Percentiles rank a stretch among this genome's conserved stretches.
Evolutionary conservation across 1,284 basidiomycete species (phyloP).

Genomic region (Pterulicium gracile): DNA sequence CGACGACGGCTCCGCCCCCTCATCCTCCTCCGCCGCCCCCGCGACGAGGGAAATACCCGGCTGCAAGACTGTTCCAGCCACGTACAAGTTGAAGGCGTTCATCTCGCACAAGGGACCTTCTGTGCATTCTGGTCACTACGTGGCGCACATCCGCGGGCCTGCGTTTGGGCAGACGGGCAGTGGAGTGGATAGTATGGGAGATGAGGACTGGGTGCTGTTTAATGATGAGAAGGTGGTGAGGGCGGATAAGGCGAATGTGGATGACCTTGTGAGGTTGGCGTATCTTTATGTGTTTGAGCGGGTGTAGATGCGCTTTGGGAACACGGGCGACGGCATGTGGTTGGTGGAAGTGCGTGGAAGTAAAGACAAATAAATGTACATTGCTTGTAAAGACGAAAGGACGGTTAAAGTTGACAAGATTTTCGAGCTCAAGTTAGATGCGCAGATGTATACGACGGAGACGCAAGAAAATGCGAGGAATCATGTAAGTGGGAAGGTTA

Average conservation of each 20-base stretch:
- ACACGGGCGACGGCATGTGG: too few relatives aligned
- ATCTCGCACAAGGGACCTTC: constrained; percentile 96
- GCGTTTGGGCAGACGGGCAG: background rate
- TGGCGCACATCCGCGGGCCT: constrained; percentile 59
- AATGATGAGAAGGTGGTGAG: constrained; percentile 95
- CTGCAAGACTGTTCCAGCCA: constrained; percentile 57
- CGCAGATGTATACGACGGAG: too few relatives aligned
- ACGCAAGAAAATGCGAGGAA: too few relatives aligned
- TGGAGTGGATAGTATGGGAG: constrained; percentile 19
- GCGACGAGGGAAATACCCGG: constrained; percentile 21
- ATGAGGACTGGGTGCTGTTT: constrained; percentile 74
- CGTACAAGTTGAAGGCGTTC: constrained; percentile 82
- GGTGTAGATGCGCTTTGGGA: too few relatives aligned
- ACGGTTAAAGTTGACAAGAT: too few relatives aligned
- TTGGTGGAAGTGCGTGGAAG: too few relatives aligned
- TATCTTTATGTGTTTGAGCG: constrained; percentile 87
- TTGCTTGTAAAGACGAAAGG: too few relatives aligned
- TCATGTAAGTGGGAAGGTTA: too few relatives aligned
- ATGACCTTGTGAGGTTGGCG: constrained; percentile 65
- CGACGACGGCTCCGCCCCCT: constrained; percentile 16
- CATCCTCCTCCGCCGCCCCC: constrained; percentile 15
- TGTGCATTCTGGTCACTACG: constrained; percentile 92
- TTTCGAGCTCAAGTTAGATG: too few relatives aligned
- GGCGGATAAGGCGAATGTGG: constrained; percentile 69
- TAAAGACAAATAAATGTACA: too few relatives aligned